Percentiles rank a stretch among this genome's conserved stretches.
These are phyloP conservation scores for Aspergillus fumigatus DNA, from an alignment of 2,329 filamentous ascomycete genomes.

Conservation along the genomic window DNA sequence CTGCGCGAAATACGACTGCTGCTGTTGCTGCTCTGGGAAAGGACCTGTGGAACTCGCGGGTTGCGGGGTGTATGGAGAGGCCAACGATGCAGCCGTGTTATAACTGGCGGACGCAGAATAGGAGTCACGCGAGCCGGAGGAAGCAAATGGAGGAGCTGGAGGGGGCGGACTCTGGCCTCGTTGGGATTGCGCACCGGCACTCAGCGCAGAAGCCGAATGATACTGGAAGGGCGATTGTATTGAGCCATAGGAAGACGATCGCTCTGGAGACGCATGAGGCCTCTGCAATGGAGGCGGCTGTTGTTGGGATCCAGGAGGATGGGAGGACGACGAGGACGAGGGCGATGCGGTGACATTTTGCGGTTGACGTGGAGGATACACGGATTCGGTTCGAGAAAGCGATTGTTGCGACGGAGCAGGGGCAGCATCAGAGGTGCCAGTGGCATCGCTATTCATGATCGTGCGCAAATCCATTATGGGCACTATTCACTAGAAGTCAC, in stretches of 20 bases:
- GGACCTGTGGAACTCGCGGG: slow-evolving; percentile 25
- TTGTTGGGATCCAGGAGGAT: slow-evolving; percentile 29
- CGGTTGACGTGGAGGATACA: slow-evolving; percentile 23
- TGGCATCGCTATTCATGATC: slow-evolving; percentile 47
- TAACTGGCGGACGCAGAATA: slow-evolving; percentile 27
- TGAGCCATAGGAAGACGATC: slow-evolving; percentile 35
- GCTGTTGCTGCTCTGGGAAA: slow-evolving; percentile 20
- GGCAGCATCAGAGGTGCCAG: slow-evolving; percentile 27
- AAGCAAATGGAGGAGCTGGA: slow-evolving; percentile 26
- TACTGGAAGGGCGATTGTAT: slow-evolving; percentile 40
- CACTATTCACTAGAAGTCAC: slow-evolving; percentile 2
- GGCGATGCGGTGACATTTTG: slow-evolving; percentile 13
- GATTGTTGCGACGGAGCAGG: slow-evolving; percentile 21
- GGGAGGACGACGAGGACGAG: slow-evolving; percentile 20
- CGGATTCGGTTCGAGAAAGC: slow-evolving; percentile 26
- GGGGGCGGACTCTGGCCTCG: slow-evolving; percentile 31
- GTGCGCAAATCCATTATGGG: slow-evolving; percentile 49
- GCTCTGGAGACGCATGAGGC: slow-evolving; percentile 42
- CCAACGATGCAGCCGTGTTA: slow-evolving; percentile 23
- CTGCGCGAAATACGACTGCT: slow-evolving; percentile 35
- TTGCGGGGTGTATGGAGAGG: slow-evolving; percentile 39
- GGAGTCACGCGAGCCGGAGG: slow-evolving; percentile 31
- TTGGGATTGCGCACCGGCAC: slow-evolving; percentile 26
- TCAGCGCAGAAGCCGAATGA: slow-evolving; percentile 28
- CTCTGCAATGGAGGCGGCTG: slow-evolving; percentile 35